Evolutionary conservation across 352 stramenopile species (phyloP).

Genomic region (Globisporangium iwayamae): DNA sequence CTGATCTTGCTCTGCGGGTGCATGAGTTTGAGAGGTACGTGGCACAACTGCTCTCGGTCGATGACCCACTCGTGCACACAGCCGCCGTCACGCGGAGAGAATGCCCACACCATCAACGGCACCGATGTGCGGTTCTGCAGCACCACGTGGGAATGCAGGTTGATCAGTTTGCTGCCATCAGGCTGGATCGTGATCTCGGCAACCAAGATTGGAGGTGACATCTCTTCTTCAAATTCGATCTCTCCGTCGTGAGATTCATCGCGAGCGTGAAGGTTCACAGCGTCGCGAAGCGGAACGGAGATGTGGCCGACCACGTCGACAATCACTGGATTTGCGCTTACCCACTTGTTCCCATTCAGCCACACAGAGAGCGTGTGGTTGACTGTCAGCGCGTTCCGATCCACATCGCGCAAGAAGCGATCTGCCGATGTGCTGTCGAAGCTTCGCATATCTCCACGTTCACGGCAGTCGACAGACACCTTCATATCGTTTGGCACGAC

Average conservation of each 20-base stretch:
- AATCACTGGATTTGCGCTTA: constrained; percentile 81
- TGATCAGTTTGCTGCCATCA: constrained; percentile 87
- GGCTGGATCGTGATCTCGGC: constrained; percentile 86
- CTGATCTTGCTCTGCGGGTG: constrained; percentile 87
- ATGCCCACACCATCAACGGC: constrained; percentile 86
- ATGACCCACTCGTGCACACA: constrained; percentile 81
- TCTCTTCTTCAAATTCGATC: constrained; percentile 45
- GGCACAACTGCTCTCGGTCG: constrained; percentile 75
- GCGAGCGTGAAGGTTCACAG: constrained; percentile 21
- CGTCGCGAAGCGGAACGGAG: constrained; percentile 71
- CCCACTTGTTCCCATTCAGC: constrained; percentile 85
- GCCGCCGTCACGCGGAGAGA: constrained; percentile 77
- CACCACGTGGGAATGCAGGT: constrained; percentile 83
- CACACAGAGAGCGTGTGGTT: constrained; percentile 87
- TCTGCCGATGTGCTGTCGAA: constrained; percentile 83
- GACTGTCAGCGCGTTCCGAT: constrained; percentile 73
- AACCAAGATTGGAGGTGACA: constrained; percentile 67
- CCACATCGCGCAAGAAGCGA: constrained; percentile 64
- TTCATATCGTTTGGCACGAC: constrained; percentile 57
- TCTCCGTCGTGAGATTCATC: constrained; percentile 25
- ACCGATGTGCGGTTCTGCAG: constrained; percentile 85
- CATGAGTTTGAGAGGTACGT: constrained; percentile 81
- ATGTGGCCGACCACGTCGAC: constrained; percentile 88
- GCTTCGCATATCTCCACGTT: constrained; percentile 83
- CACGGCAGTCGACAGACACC: constrained; percentile 81